These are phyloP conservation scores for Xylaria arbuscula DNA, from an alignment of 2,329 filamentous ascomycete genomes.

Conservation along the genomic window DNA sequence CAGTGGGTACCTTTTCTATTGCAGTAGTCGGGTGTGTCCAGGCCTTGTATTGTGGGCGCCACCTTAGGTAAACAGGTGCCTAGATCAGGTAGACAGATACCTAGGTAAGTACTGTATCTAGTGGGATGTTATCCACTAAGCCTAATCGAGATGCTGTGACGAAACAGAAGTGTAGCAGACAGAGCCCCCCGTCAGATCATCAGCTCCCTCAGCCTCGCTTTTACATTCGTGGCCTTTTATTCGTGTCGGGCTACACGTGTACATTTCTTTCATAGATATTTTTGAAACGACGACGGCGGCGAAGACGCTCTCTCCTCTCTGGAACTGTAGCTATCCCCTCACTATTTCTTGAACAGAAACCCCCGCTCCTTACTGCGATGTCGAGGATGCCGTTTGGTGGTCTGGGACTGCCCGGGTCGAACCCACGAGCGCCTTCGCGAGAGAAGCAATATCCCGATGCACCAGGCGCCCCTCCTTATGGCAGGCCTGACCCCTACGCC, in stretches of 20 bases:
- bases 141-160: constrained; percentile 29
- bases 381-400: constrained; percentile 39
- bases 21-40: too few relatives aligned
- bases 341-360: background rate
- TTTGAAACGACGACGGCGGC: background rate
- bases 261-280: constrained; percentile 3
- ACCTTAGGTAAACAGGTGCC: background rate
- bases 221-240: constrained; percentile 18
- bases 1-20: too few relatives aligned
- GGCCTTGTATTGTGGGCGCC: too few relatives aligned
- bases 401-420: constrained; percentile 33
- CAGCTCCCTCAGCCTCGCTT: constrained; percentile 12
- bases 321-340: background rate
- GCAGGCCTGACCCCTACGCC: constrained; percentile 26
- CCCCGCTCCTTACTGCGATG: constrained; percentile 19
- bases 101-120: background rate
- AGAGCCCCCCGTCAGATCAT: constrained; percentile 22
- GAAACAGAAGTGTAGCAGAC: constrained; percentile 27
- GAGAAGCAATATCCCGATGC: constrained; percentile 35
- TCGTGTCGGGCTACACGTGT: background rate
- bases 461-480: constrained; percentile 18
- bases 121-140: constrained; percentile 18
- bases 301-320: background rate
- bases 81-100: background rate
- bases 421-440: constrained; percentile 33